Conservation (phyloP, 2,329 filamentous ascomycete species). For the Aspergillus persii region DNA sequence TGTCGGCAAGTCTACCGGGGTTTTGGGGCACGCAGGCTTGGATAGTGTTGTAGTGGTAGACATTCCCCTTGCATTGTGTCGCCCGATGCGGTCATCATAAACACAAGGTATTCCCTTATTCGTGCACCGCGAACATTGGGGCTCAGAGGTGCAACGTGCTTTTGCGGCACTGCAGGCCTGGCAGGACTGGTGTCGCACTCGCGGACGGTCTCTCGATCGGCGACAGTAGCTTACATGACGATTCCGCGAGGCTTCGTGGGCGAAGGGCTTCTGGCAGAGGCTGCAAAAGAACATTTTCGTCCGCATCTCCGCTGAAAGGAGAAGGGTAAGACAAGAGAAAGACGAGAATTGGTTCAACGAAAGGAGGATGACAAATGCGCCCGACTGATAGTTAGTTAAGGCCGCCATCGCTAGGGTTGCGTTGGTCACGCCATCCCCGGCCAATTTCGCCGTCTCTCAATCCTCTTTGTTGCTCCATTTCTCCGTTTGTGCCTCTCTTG, state of each 20-base stretch:
- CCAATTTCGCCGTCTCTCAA: background rate
- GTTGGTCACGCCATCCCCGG: background rate
- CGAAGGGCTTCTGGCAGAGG: background rate
- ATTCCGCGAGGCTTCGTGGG: background rate
- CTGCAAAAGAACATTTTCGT: background rate
- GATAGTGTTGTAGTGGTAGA: background rate
- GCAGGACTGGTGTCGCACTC: background rate
- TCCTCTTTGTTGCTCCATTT: background rate
- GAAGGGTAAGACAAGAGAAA: too few species aligned
- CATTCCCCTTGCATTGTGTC: background rate
- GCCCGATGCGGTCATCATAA: background rate
- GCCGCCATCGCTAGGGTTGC: background rate
- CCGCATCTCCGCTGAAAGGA: background rate
- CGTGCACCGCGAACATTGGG: background rate
- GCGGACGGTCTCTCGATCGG: background rate
- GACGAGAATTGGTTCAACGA: too few species aligned
- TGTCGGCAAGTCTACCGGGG: background rate
- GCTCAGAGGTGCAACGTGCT: background rate
- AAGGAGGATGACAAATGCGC: background rate
- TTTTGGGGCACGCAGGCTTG: background rate
- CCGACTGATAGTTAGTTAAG: background rate
- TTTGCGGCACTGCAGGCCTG: background rate
- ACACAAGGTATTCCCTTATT: background rate
- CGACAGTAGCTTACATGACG: background rate
- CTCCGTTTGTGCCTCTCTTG: background rate